These are phyloP conservation scores for Bremia lactucae DNA, from an alignment of 352 stramenopile genomes.

Conservation along the genomic window DNA sequence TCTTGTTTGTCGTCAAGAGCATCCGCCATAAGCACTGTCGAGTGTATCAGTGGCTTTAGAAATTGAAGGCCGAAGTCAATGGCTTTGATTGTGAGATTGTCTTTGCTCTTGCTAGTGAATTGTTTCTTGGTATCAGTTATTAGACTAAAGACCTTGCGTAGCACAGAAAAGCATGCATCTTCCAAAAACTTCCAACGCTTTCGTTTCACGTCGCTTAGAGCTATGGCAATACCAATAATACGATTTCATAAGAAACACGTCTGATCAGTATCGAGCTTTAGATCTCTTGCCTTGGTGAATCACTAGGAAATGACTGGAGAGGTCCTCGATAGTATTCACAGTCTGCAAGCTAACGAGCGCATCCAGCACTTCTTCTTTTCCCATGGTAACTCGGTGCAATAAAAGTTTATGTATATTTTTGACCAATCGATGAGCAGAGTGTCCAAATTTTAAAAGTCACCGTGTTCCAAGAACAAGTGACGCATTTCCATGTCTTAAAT, in stretches of 20 bases:
- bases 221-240: conserved; percentile 13
- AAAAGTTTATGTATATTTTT: conserved; percentile 1
- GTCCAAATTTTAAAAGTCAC: not conserved
- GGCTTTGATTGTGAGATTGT: conserved; percentile 8
- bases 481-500: conserved; percentile 9
- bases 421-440: conserved; percentile 7
- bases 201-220: conserved; percentile 36
- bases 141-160: conserved; percentile 21
- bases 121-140: conserved; percentile 1
- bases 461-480: no score
- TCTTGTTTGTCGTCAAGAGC: conserved; percentile 13
- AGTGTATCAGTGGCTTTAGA: conserved; percentile 23
- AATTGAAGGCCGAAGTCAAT: conserved; percentile 19
- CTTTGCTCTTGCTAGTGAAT: not conserved
- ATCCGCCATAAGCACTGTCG: conserved; percentile 5
- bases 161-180: conserved; percentile 40
- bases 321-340: conserved; percentile 8
- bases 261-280: conserved; percentile 1
- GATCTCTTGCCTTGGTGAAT: conserved; percentile 22
- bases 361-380: conserved; percentile 36
- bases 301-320: conserved; percentile 7
- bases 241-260: not conserved
- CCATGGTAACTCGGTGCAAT: conserved; percentile 16
- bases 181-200: conserved; percentile 66
- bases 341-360: conserved; percentile 25